Evolutionary conservation across 805 yeast genomes (phyloP), one percentile per base, ranked within the genome.

Genomic region (Ogataea pignaliae): DNA sequence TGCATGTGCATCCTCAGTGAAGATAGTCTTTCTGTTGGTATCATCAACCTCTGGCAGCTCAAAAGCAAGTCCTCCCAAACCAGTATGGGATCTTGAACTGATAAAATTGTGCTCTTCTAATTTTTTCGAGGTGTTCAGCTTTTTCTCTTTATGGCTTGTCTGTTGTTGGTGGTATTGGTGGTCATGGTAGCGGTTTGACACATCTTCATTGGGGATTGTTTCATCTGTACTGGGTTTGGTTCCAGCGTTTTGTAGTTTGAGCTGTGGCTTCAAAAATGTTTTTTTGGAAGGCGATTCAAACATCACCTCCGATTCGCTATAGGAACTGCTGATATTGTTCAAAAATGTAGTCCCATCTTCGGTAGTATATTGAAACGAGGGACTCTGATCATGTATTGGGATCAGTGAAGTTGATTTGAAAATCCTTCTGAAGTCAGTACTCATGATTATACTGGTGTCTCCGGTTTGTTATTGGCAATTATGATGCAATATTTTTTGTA

Each of bases 201-300:
- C n/a, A n/a, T n/a, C n/a, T n/a, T n/a, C n/a, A n/a, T 21, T 21
- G 26, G 26, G 4, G 7, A 16, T 12, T 3, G 17, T 17, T 21
- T 33, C 26, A 36, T 33, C 12, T 29, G 28, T 12, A 11, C 33
- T 26, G 26, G 10, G 11, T 7, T 14, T 17, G 3, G 9, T n/a
- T 10, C n/a, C 15, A 17, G n/a, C 34, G 7, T 21, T 21, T 21
- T 5, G 26, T 21, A 4, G 26, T 21, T 21, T 21, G 4, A 7
- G 7, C 4, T 7, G 7, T 5, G 26, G 4, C 7, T 21, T 7
- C 7, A 7, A 7, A 21, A 5, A 21, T 7, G 47, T 49, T 11
- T 40, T 47, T 11, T 44, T 51, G 3, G 47, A 29, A 16, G 54
- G 57, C 29, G 55, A 52, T 29, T 52, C 54, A 15, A 47, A 51